phyloP scores from a whole-genome alignment of 306 rosid genomes.

The Medicago truncatula region DNA sequence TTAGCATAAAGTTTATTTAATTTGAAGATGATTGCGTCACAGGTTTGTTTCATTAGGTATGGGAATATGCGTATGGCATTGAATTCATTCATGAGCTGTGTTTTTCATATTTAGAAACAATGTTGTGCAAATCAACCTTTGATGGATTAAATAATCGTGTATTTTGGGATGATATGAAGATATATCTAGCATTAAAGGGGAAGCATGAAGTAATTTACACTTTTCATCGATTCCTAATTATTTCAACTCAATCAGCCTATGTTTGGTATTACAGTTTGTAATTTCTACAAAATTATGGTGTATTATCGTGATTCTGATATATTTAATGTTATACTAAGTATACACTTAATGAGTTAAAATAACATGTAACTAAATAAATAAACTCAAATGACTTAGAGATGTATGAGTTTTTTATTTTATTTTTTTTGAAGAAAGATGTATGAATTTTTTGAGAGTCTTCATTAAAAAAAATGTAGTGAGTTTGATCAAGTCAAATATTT shows the following conservation, averaged over 20 bases:
- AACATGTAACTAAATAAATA: too few relatives aligned
- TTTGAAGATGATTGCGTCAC: conserved; percentile 42
- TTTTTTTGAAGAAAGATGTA: too few relatives aligned
- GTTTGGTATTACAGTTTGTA: too few relatives aligned
- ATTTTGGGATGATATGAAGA: conserved; percentile 15
- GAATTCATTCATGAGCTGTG: conserved; percentile 30
- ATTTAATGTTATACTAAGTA: too few relatives aligned
- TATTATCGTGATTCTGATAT: too few relatives aligned
- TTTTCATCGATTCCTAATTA: conserved; percentile 28
- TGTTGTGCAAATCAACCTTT: conserved; percentile 35
- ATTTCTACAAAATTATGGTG: too few relatives aligned
- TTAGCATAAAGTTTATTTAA: conserved; percentile 22
- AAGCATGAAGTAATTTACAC: not conserved
- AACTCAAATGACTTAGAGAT: too few relatives aligned
- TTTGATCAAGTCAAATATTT: too few relatives aligned
- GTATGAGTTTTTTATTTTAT: too few relatives aligned
- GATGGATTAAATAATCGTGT: conserved; percentile 25
- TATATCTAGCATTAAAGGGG: not conserved
- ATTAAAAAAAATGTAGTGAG: too few relatives aligned
- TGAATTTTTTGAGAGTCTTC: too few relatives aligned
- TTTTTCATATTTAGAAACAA: conserved; percentile 38
- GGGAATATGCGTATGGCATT: conserved; percentile 42
- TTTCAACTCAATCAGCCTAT: conserved; percentile 1
- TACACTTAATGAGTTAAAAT: too few relatives aligned
- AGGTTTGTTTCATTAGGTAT: conserved; percentile 40